Base-by-base conservation (phyloP, 345 rosid genomes). In the Gossypium longicalyx region DNA sequence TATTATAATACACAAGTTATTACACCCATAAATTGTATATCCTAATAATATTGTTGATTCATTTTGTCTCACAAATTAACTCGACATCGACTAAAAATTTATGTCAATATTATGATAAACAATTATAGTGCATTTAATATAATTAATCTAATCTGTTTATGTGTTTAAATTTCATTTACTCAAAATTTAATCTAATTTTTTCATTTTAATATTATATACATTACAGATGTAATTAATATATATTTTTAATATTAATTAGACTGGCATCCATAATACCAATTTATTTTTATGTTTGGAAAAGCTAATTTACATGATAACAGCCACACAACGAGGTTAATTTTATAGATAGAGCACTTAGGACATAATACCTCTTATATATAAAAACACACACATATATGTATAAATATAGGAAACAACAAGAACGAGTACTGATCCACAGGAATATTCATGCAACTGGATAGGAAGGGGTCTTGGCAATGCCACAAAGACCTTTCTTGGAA, bases 391-490 rank as follows among this genome's bases (percentile, higher is more conserved):
- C 2, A 19, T 12, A 60, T 2, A 22, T 5, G 1, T 5, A 34
- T 34, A 34, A 1, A 5, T 34, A 25, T 25, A 13, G 4, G 43
- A 27, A 60, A 60, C 43, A 60, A 1, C 10, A 60, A 60, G 65
- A 13, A 60, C 10, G 3, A 60, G 19, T 27, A 7, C 9, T 25
- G 2, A 60, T 25, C 27, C 7, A 27, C 2, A 60, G 10, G n/a
- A 3, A 4, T 43, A 17, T 23, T 70, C 67, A 81, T 2, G 75
- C 82, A 70, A 80, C 29, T 8, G 94, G 94, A 84, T 86, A 87
- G 63, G 81, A 82, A 52, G 89, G 74, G 53, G 57, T 61, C 78
- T 70, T 81, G 66, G 93, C 95, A 61, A 90, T 75, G 77, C 91
- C 91, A 62, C 93, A 89, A 25, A 74, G 77, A 25, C 91, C 91